Evolutionary conservation across 1,284 basidiomycete genomes (phyloP).

Genomic region (Retiboletus flavoniger): DNA sequence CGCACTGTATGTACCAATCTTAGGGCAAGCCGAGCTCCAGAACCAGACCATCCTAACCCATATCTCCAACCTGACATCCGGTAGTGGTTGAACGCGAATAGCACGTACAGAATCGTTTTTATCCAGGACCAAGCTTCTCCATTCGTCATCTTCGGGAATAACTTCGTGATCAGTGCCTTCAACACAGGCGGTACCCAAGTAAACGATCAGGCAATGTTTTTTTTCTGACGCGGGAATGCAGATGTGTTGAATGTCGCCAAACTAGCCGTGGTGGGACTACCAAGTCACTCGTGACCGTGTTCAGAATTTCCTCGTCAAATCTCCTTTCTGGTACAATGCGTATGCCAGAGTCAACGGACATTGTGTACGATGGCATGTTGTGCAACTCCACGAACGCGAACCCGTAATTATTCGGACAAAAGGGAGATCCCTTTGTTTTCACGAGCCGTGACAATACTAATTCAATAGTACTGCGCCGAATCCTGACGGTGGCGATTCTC

Average conservation of each 20-base stretch:
- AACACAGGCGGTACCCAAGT: slow-evolving; percentile 38
- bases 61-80: slow-evolving; percentile 19
- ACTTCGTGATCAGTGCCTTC: slow-evolving; percentile 62
- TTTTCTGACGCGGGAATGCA: not conserved
- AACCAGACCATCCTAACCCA: not conserved
- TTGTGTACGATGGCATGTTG: slow-evolving; percentile 57
- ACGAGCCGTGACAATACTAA: slow-evolving; percentile 3
- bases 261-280: slow-evolving; percentile 48
- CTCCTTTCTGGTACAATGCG: slow-evolving; percentile 45
- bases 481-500: slow-evolving; percentile 50
- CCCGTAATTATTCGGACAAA: slow-evolving; percentile 47
- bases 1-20: not conserved
- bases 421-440: slow-evolving; percentile 38
- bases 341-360: slow-evolving; percentile 50
- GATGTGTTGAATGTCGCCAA: not conserved
- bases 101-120: slow-evolving; percentile 61
- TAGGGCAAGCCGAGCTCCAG: not conserved
- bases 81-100: slow-evolving; percentile 18
- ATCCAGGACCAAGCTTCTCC: slow-evolving; percentile 66
- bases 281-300: not conserved
- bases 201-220: not conserved
- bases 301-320: not conserved
- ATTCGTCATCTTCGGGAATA: slow-evolving; percentile 59
- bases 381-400: slow-evolving; percentile 64
- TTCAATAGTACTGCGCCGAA: slow-evolving; percentile 57